phyloP scores from a whole-genome alignment of 495 filamentous ascomycete genomes.

The Thozetella sp. region DNA sequence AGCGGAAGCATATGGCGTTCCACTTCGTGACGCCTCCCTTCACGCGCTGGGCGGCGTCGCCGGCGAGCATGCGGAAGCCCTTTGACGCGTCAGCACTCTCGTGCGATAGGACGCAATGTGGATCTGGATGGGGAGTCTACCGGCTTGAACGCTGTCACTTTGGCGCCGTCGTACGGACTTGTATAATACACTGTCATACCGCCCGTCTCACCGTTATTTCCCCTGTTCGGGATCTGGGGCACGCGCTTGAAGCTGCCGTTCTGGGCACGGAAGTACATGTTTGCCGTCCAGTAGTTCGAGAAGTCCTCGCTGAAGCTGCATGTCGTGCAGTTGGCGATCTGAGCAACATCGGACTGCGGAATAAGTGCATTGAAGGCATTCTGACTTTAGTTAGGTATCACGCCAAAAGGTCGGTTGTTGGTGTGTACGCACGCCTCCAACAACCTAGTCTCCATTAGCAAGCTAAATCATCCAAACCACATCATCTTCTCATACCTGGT shows the following conservation, averaged over 20 bases:
- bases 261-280: conserved; percentile 36
- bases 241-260: conserved; percentile 41
- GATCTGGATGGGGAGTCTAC: conserved; percentile 5
- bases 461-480: background rate
- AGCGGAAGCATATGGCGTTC: conserved; percentile 11
- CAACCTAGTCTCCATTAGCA: background rate
- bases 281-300: conserved; percentile 42
- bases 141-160: conserved; percentile 39
- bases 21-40: conserved; percentile 7
- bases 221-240: conserved; percentile 30
- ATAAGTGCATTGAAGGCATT: conserved; percentile 33
- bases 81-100: conserved; percentile 7
- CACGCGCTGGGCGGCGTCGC: conserved; percentile 21
- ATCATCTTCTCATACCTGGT: conserved; percentile 31
- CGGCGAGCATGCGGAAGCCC: conserved; percentile 35
- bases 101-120: background rate
- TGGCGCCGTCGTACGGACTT: conserved; percentile 25
- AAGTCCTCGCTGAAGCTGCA: conserved; percentile 34
- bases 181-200: conserved; percentile 44
- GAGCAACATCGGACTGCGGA: conserved; percentile 28
- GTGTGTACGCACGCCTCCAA: background rate
- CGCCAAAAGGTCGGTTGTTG: background rate
- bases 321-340: conserved; percentile 24
- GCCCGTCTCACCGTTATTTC: conserved; percentile 33
- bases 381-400: conserved; percentile 10